Evolutionary conservation across 2,329 filamentous ascomycete genomes (phyloP), one percentile per base, ranked within the genome.

Genomic region (Neofusicoccum kwambonambiense): DNA sequence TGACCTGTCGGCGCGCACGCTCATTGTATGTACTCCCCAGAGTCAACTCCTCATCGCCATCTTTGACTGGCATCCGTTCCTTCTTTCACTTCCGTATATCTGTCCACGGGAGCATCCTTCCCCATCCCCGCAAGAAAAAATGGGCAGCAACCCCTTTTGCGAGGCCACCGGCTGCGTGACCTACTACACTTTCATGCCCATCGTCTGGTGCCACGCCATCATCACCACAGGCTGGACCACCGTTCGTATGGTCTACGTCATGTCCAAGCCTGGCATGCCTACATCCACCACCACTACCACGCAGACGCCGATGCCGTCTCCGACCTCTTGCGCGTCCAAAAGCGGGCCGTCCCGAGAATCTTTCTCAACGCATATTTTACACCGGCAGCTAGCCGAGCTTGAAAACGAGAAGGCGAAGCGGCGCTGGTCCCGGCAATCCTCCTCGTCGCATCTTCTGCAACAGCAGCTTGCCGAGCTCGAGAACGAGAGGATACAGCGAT

Each of bases 191-290:
- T 3, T 54, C 42, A 42, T 31, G 31, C 60, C 60, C 31, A 1
- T 63, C 3, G 31, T 63, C n/a, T 35, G 15, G 5, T 63, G 49
- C 39, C 60, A 39, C 12, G 45, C 60, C 49, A 63, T 63, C 39
- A 11, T 42, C 37, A 19, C 39, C 11, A 37, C 47, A 31, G 27
- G 22, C 17, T 44, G 49, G 49, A 52, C 35, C 4, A 34, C 41
- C 11, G 13, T 27, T 27, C 49, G 49, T n/a, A 52, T 31, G 12
- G 41, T 54, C 31, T 31, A 51, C 9, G 39, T 39, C 3, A 15
- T 63, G 49, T 52, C 60, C 0, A 27, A 51, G 9, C 9, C 49
- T 7, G 6, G 8, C 7, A 4, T 17, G 15, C 8, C 41, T 13
- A 12, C 41, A 12, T 22, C 39, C 22, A 22, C 17, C 12, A 58